These are phyloP conservation scores for Globisporangium iwayamae DNA, from an alignment of 352 stramenopile species.

Conservation along the genomic window DNA sequence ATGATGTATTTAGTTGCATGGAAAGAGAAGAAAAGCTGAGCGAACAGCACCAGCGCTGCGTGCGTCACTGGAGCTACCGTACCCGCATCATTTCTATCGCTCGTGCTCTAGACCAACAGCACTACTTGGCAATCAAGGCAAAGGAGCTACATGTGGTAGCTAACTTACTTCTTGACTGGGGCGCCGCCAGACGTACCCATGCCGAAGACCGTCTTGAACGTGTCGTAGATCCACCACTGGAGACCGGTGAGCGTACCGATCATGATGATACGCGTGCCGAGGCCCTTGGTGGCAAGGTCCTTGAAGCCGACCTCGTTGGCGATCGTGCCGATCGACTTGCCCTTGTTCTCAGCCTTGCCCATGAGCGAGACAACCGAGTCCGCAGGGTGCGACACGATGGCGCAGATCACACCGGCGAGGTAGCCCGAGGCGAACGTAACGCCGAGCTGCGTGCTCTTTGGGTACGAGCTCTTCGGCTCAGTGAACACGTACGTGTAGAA, in stretches of 20 bases:
- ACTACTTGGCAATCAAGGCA: neutral
- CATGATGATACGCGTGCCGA: constrained; percentile 94
- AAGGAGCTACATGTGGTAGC: neutral
- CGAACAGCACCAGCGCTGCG: neutral
- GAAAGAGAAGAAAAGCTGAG: neutral
- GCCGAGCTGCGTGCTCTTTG: constrained; percentile 93
- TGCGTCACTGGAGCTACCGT: neutral
- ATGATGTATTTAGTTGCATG: constrained; percentile 7
- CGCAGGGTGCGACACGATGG: constrained; percentile 98
- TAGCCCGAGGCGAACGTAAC: constrained; percentile 98
- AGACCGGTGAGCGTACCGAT: constrained; percentile 95
- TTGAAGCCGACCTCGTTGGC: constrained; percentile 70
- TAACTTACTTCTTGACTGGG: constrained; percentile 60
- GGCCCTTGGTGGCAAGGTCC: constrained; percentile 85
- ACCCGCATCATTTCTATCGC: neutral
- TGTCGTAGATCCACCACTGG: constrained; percentile 97
- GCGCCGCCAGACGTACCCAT: constrained; percentile 89
- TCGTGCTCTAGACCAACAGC: constrained; percentile 6
- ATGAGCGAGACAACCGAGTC: constrained; percentile 99
- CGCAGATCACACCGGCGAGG: constrained; percentile 98
- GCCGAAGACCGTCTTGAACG: constrained; percentile 92
- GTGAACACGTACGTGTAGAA: constrained; percentile 91
- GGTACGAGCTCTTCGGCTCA: constrained; percentile 89
- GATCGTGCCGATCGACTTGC: constrained; percentile 89
- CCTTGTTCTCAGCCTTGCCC: constrained; percentile 89